phyloP scores from a whole-genome alignment of 164 flowering plant species.

The Warburgia ugandensis region DNA sequence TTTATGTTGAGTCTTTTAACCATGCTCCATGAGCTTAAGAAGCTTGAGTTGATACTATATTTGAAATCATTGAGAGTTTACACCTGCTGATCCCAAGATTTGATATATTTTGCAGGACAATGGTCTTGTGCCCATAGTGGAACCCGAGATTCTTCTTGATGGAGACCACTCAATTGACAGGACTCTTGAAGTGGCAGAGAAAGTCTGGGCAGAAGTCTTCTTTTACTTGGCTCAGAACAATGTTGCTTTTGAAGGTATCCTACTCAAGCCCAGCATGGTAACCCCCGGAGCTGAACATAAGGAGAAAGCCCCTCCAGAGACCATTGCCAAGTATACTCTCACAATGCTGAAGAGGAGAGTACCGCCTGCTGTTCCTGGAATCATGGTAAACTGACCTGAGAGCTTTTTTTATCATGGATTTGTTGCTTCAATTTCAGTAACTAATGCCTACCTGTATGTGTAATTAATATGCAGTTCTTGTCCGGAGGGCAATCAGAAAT shows the following conservation, averaged over 20 bases:
- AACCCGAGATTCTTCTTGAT: constrained; percentile 86
- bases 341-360: constrained; percentile 68
- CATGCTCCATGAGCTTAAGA: no score
- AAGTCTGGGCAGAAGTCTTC: constrained; percentile 79
- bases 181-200: constrained; percentile 76
- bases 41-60: no score
- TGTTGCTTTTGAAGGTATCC: constrained; percentile 66
- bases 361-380: constrained; percentile 84
- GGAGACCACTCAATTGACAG: constrained; percentile 78
- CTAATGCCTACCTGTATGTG: no score
- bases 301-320: constrained; percentile 68
- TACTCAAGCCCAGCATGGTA: constrained; percentile 89
- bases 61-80: background rate
- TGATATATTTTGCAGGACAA: constrained; percentile 40
- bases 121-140: constrained; percentile 81
- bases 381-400: no score
- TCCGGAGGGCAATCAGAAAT: constrained; percentile 84
- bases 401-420: no score
- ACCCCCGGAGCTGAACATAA: constrained; percentile 88
- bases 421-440: no score
- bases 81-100: no score
- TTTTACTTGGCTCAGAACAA: constrained; percentile 73
- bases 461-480: constrained; percentile 43
- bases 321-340: constrained; percentile 63
- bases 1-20: no score